A percentile compares a stretch with the other conserved stretches of the same genome.
Conservation (phyloP, 768 basidiomycete species). For the Lactarius akahatsu region DNA sequence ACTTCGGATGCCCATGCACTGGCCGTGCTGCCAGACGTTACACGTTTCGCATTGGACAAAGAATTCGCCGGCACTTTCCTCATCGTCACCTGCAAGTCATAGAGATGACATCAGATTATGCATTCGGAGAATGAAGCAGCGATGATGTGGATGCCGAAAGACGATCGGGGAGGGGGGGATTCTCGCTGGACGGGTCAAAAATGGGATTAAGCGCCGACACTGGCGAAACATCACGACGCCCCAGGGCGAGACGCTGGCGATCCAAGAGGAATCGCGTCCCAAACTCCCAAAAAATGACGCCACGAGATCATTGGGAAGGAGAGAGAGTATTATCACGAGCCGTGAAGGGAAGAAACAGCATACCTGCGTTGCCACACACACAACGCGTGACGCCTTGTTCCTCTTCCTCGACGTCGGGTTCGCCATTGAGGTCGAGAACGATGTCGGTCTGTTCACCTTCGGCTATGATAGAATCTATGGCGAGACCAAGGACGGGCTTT, state of each 20-base stretch:
- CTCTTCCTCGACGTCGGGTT: constrained; percentile 50
- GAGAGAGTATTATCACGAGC: constrained; percentile 14
- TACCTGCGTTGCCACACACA: constrained; percentile 80
- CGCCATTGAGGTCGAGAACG: constrained; percentile 36
- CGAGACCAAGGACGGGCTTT: constrained; percentile 33
- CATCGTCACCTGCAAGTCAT: constrained; percentile 53
- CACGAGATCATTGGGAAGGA: background rate
- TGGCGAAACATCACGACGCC: constrained; percentile 14
- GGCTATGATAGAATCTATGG: constrained; percentile 34
- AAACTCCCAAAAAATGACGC: background rate
- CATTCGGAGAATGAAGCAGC: constrained; percentile 14
- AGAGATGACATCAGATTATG: constrained; percentile 33
- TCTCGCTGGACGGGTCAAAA: constrained; percentile 7
- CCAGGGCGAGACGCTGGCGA: constrained; percentile 5
- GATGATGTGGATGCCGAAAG: constrained; percentile 3
- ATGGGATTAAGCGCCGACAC: constrained; percentile 18
- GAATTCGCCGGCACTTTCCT: constrained; percentile 85
- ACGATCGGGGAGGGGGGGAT: constrained; percentile 11
- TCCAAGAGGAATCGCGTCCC: constrained; percentile 14
- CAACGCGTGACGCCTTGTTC: constrained; percentile 73
- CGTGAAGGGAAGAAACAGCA: constrained; percentile 34
- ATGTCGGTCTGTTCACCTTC: constrained; percentile 34
- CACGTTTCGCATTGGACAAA: constrained; percentile 98
- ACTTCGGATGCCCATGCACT: constrained; percentile 90
- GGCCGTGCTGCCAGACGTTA: constrained; percentile 97